Percentiles rank a stretch among this genome's conserved stretches.
phyloP scores from a whole-genome alignment of 1,139 yeast species.

The Pichia sp. region DNA sequence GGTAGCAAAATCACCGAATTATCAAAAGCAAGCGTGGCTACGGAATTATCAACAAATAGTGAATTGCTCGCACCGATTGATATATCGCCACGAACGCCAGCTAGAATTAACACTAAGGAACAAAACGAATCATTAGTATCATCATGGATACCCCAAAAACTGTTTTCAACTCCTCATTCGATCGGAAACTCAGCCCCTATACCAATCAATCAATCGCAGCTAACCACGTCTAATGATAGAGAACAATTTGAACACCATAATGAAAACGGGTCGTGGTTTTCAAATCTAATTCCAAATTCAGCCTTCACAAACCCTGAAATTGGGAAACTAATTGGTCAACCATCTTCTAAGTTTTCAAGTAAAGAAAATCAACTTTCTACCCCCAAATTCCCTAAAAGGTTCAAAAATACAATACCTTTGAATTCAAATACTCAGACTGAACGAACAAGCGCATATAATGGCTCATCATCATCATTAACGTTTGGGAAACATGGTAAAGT shows the following conservation, averaged over 20 bases:
- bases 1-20: background rate
- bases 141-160: conserved; percentile 1
- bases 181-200: background rate
- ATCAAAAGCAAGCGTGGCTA: background rate
- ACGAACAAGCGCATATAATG: background rate
- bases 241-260: no score
- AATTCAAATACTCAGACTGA: no score
- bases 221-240: no score
- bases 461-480: conserved; percentile 23
- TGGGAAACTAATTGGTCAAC: conserved; percentile 21
- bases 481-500: conserved; percentile 42
- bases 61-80: no score
- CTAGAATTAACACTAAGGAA: no score
- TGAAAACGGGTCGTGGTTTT: conserved; percentile 16
- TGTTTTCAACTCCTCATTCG: conserved; percentile 6
- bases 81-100: no score
- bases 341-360: conserved; percentile 2
- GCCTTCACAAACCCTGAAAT: conserved; percentile 23
- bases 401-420: background rate
- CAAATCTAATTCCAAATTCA: conserved; percentile 23
- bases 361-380: no score
- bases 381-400: background rate
- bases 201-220: no score
- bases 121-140: background rate
- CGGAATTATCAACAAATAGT: no score